These are phyloP conservation scores for Ceratonia siliqua DNA, from an alignment of 306 rosid species.

Conservation along the genomic window DNA sequence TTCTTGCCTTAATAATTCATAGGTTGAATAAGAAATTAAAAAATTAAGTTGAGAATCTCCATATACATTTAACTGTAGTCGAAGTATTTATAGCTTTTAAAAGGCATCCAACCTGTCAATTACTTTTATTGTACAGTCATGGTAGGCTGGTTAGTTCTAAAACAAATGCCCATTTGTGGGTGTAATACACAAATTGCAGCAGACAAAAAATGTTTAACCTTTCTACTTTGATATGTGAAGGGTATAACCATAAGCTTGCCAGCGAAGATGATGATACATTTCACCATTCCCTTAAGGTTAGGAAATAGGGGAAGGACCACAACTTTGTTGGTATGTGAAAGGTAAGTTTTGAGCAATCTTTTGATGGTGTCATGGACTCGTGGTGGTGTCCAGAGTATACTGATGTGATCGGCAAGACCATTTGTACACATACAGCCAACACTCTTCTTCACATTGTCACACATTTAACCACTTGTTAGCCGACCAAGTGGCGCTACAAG, in stretches of 20 bases:
- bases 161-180: neutral
- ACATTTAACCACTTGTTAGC: neutral
- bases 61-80: too few relatives aligned
- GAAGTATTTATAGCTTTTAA: too few relatives aligned
- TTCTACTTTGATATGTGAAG: neutral
- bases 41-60: too few relatives aligned
- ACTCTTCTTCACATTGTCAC: neutral
- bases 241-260: neutral
- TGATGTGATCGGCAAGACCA: too few relatives aligned
- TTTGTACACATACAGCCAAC: neutral
- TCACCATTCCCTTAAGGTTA: neutral
- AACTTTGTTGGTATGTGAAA: neutral
- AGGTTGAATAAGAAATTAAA: too few relatives aligned
- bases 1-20: too few relatives aligned
- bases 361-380: neutral
- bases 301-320: slow-evolving; percentile 15
- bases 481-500: slow-evolving; percentile 7
- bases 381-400: slow-evolving; percentile 14
- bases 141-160: neutral
- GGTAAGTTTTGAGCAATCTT: neutral
- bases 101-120: neutral
- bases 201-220: neutral
- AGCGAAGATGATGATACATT: neutral
- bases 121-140: neutral
- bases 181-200: neutral